These are phyloP conservation scores for Mortierella sp. DNA, from an alignment of 371 early-diverging fungal species.

Conservation along the genomic window DNA sequence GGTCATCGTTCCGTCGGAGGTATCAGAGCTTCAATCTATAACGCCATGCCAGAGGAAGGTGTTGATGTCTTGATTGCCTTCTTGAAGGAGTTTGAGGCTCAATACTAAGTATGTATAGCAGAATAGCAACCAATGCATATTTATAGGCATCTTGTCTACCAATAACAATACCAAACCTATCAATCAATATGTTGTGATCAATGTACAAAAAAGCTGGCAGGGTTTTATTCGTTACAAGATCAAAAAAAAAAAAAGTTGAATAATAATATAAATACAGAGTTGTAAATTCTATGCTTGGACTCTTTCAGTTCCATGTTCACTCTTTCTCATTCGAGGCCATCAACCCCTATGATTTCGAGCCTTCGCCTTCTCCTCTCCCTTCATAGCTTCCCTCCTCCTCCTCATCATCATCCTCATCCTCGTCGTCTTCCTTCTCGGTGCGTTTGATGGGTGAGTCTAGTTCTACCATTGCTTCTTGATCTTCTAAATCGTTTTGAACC, in stretches of 20 bases:
- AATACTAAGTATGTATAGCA: constrained; percentile 25
- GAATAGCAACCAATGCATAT: background rate
- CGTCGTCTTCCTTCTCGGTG: constrained; percentile 3
- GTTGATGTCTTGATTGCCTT: constrained; percentile 81
- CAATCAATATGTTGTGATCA: background rate
- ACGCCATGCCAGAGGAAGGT: constrained; percentile 90
- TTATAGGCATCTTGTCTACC: background rate
- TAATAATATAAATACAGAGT: background rate
- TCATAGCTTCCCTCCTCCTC: constrained; percentile 24
- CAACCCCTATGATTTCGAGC: background rate
- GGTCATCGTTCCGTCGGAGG: constrained; percentile 97
- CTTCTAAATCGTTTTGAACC: constrained; percentile 22
- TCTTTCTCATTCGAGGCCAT: constrained; percentile 2
- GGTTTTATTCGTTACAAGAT: too few species aligned
- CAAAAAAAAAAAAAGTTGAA: background rate
- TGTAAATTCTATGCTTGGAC: background rate
- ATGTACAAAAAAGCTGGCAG: background rate
- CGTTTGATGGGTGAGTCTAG: constrained; percentile 7
- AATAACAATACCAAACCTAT: too few species aligned
- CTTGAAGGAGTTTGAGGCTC: constrained; percentile 82
- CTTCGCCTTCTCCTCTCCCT: constrained; percentile 1
- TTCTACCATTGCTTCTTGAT: constrained; percentile 38
- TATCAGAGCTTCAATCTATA: constrained; percentile 93
- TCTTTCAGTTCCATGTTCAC: background rate
- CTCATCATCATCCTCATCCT: constrained; percentile 6